phyloP scores from a whole-genome alignment of 2,329 filamentous ascomycete species.

The Aspergillus intermedius region DNA sequence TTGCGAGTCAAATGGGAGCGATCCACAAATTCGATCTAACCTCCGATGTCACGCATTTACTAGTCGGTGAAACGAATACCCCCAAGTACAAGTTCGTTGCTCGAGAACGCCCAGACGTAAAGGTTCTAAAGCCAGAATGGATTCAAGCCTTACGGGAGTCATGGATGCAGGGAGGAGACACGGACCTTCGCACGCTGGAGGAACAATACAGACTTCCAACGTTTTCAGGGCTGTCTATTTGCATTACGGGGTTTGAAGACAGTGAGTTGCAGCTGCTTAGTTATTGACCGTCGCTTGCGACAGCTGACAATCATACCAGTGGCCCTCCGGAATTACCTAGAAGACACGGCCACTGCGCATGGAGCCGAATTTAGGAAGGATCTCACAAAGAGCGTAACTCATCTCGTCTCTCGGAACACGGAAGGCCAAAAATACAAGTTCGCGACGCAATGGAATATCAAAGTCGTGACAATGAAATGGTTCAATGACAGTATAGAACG shows the following conservation, averaged over 20 bases:
- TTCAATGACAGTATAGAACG: slow-evolving; percentile 73
- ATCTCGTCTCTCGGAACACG: slow-evolving; percentile 73
- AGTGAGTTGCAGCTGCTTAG: slow-evolving; percentile 36
- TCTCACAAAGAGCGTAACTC: slow-evolving; percentile 76
- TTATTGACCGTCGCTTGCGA: background rate
- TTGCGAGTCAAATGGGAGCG: slow-evolving; percentile 74
- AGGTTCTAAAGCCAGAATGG: slow-evolving; percentile 75
- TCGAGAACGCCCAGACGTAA: slow-evolving; percentile 77
- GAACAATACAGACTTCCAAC: slow-evolving; percentile 42
- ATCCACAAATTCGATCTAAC: slow-evolving; percentile 84
- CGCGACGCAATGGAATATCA: slow-evolving; percentile 74
- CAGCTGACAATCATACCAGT: slow-evolving; percentile 35
- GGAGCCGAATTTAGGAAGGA: slow-evolving; percentile 85
- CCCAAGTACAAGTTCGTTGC: slow-evolving; percentile 95
- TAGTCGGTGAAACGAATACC: slow-evolving; percentile 83
- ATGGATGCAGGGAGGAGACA: slow-evolving; percentile 74
- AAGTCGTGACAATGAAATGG: slow-evolving; percentile 78
- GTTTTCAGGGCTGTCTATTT: slow-evolving; percentile 53
- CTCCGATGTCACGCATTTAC: slow-evolving; percentile 89
- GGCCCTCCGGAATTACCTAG: slow-evolving; percentile 62
- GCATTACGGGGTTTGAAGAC: slow-evolving; percentile 64
- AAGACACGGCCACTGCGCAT: slow-evolving; percentile 59
- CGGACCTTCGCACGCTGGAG: slow-evolving; percentile 67
- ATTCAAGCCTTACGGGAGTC: slow-evolving; percentile 69
- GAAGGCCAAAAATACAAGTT: slow-evolving; percentile 86